Base-by-base conservation (phyloP, 345 rosid species). In the Citrus reticulata region DNA sequence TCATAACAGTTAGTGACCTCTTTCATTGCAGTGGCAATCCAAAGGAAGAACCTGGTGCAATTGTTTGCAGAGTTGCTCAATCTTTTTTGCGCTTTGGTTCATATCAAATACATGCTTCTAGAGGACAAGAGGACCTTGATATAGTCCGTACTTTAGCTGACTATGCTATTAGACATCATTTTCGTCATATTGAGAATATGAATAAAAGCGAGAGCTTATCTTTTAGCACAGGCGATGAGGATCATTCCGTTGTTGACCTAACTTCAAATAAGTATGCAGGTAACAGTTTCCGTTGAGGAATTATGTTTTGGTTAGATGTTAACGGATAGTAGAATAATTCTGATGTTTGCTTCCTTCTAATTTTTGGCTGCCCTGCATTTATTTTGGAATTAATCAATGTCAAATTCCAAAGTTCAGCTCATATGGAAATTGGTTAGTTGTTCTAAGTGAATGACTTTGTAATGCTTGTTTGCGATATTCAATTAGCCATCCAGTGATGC, bases 181-280 rank as follows among this genome's bases (percentile, higher is more conserved):
- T 94, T 79, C 94, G 92, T 68, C 95, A 91, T 85, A 86, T 96
- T 81, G 94, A 94, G 78, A 93, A 86, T 81, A 91, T 93, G 92
- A 77, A 79, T 82, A 80, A 77, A 89, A 93, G 98, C 51, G 97
- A 95, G 76, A 88, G 92, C 82, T 86, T 96, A 80, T 96, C 99
- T 80, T 96, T 96, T 85, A 90, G 87, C 81, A 89, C 94, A 7
- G 91, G 99, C 10, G 85, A 86, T 78, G 90, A 90, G 84, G 97
- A 91, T 83, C 88, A 91, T 86, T 88, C 90, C 0, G 89, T 90
- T 79, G 97, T 94, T 81, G 98, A 96, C 81, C 88, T 96, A 54
- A 96, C 97, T 71, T 91, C 98, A 59, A 96, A 96, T 86, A 96
- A 94, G 76, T 96, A 96, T 85, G 99, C 99, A 82, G 99, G 99